Evolutionary conservation across 805 yeast genomes (phyloP).

Genomic region (Diddensiella transvaalensis): DNA sequence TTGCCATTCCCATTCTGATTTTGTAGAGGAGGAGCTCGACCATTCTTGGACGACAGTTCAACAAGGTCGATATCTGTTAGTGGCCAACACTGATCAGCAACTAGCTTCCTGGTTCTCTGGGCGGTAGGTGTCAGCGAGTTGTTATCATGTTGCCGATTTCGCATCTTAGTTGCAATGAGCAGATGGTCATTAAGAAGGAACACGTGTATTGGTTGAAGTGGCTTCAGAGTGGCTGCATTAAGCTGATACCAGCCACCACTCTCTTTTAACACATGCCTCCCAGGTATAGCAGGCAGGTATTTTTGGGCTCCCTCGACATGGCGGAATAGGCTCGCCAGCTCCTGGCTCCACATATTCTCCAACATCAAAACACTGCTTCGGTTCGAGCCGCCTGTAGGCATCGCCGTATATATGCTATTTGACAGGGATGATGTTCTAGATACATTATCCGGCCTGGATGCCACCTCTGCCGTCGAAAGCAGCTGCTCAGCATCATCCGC

Average conservation of each 20-base stretch:
- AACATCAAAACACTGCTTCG: conserved; percentile 67
- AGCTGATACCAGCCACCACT: conserved; percentile 84
- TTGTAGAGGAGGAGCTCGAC: not conserved
- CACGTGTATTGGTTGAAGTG: conserved; percentile 69
- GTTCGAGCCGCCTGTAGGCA: conserved; percentile 23
- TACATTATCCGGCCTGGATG: not conserved
- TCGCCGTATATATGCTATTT: conserved; percentile 1
- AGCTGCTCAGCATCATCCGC: conserved; percentile 54
- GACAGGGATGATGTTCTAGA: conserved; percentile 19
- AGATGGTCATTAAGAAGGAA: conserved; percentile 75
- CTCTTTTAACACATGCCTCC: conserved; percentile 75
- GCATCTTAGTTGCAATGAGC: conserved; percentile 64
- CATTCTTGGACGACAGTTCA: conserved; percentile 31
- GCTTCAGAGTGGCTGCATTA: conserved; percentile 80
- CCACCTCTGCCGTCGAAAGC: conserved; percentile 1
- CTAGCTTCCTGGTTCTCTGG: conserved; percentile 39
- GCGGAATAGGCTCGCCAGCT: conserved; percentile 63
- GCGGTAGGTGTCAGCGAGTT: conserved; percentile 16
- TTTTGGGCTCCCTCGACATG: conserved; percentile 92
- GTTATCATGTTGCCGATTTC: conserved; percentile 34
- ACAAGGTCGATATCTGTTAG: conserved; percentile 53
- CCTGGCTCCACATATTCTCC: conserved; percentile 78
- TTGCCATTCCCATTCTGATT: conserved; percentile 18
- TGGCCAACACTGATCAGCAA: conserved; percentile 79
- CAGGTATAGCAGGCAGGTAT: conserved; percentile 67